Evolutionary conservation across 352 stramenopile species (phyloP).

Genomic region (Globisporangium barbulae): DNA sequence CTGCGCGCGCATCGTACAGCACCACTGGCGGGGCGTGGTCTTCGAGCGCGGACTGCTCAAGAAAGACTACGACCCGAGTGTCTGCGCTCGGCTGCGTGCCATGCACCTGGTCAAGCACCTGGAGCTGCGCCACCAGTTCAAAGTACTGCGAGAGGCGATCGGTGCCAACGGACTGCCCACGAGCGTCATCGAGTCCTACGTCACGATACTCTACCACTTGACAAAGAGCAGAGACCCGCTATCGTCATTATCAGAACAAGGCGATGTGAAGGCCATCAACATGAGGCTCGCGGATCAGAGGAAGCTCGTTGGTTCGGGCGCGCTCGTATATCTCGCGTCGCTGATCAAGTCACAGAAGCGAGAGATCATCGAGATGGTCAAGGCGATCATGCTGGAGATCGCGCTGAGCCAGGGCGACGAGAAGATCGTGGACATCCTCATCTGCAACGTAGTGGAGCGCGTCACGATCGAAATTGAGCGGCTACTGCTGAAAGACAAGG

Average conservation of each 20-base stretch:
- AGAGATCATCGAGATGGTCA: slow-evolving; percentile 47
- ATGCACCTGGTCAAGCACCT: slow-evolving; percentile 78
- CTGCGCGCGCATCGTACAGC: slow-evolving; percentile 70
- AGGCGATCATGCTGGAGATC: slow-evolving; percentile 47
- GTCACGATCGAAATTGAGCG: slow-evolving; percentile 32
- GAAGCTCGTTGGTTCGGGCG: slow-evolving; percentile 47
- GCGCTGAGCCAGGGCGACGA: slow-evolving; percentile 34
- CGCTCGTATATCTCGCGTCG: slow-evolving; percentile 46
- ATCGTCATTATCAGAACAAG: slow-evolving; percentile 5
- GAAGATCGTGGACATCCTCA: slow-evolving; percentile 55
- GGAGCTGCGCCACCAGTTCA: slow-evolving; percentile 68
- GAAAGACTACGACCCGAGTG: slow-evolving; percentile 45
- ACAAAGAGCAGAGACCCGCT: slow-evolving; percentile 20
- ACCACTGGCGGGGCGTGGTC: slow-evolving; percentile 63
- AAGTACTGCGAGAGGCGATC: slow-evolving; percentile 47
- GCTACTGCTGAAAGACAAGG: slow-evolving; percentile 5
- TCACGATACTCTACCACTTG: slow-evolving; percentile 60
- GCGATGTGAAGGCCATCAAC: slow-evolving; percentile 22
- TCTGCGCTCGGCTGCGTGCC: slow-evolving; percentile 50
- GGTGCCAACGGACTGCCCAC: slow-evolving; percentile 34
- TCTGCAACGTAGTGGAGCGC: slow-evolving; percentile 56
- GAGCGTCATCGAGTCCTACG: slow-evolving; percentile 47
- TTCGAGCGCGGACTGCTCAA: slow-evolving; percentile 48
- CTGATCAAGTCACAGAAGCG: slow-evolving; percentile 32
- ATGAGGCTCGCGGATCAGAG: slow-evolving; percentile 43